Base-by-base conservation (phyloP, 306 rosid species). In the Glycyrrhiza uralensis region DNA sequence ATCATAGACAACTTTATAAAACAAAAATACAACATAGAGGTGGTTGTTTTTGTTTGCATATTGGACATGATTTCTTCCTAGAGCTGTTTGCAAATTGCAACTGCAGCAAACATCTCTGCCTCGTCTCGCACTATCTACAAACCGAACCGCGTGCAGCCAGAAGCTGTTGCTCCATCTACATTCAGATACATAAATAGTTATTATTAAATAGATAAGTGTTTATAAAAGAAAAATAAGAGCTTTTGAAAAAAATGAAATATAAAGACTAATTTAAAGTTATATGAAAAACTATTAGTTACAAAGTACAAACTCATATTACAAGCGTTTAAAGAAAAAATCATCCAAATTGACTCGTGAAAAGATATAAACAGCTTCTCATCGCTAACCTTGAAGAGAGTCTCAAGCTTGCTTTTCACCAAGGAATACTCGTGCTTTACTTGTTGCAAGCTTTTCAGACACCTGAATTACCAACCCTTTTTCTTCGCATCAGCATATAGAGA, bases 361-460 rank as follows among this genome's bases (percentile, higher is more conserved):
- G 23, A 75, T 47, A 59, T 28, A 23, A 26, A 38, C n/a, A 6
- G 7, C 55, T 35, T 36, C 8, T 64, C 59, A 20, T 24, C 19
- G 26, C 62, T 65, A 66, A 88, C 98, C 92, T 83, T 80, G 78
- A 92, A 88, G 76, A 90, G 84, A 71, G 85, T 79, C 79, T 92
- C 87, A 24, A 90, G 87, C 82, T 82, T 92, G 85, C 7, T 84
- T 83, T 87, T 88, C 79, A 87, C 86, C 14, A 67, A 71, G 19
- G 78, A 45, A 67, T 80, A 92, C 76, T 92, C 98, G 9, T 72
- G 84, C 76, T 65, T 85, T 83, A 85, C 85, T 47, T 80, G 89
- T 73, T 92, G 95, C 76, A 90, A 82, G 85, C 86, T 82, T 60
- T 79, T 75, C 39, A 79, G 72, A 75, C 98, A 92, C 83, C 98